Percentiles rank a stretch among this genome's conserved stretches.
Conservation (phyloP, 2,329 filamentous ascomycete species). For the Aspergillus sp. region DNA sequence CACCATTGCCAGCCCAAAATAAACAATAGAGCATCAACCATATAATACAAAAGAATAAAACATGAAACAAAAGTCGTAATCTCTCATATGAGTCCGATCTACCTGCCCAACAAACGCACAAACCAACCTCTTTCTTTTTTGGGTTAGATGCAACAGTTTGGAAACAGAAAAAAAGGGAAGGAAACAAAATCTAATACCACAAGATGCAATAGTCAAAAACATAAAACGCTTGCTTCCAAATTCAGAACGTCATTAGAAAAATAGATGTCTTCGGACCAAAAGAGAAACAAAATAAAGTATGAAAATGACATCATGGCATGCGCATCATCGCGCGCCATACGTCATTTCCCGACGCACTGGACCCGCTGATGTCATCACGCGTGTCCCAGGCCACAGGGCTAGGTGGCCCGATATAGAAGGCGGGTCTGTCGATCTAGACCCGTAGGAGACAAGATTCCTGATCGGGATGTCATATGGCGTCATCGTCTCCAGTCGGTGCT, state of each 20-base stretch:
- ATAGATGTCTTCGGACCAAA: neutral
- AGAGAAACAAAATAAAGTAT: neutral
- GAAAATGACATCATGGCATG: neutral
- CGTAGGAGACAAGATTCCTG: constrained; percentile 10
- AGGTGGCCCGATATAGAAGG: constrained; percentile 9
- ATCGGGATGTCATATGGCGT: constrained; percentile 14
- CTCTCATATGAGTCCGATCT: no score
- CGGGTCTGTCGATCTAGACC: constrained; percentile 11
- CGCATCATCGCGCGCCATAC: neutral
- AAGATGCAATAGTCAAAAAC: constrained; percentile 1
- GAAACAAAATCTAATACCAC: neutral
- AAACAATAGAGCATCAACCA: no score
- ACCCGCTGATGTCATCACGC: constrained; percentile 14
- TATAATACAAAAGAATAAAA: no score
- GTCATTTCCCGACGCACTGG: neutral
- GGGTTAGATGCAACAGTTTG: no score
- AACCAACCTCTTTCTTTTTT: no score
- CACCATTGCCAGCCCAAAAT: no score
- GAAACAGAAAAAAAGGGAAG: no score
- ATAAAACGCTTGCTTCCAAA: constrained; percentile 8
- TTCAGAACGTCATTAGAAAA: constrained; percentile 3
- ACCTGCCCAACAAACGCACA: no score
- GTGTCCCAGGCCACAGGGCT: constrained; percentile 6
- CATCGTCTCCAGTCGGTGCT: constrained; percentile 10
- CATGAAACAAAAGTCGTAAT: no score